Evolutionary conservation across 2,329 filamentous ascomycete genomes (phyloP).

Genomic region (Tolypocladium sp.): DNA sequence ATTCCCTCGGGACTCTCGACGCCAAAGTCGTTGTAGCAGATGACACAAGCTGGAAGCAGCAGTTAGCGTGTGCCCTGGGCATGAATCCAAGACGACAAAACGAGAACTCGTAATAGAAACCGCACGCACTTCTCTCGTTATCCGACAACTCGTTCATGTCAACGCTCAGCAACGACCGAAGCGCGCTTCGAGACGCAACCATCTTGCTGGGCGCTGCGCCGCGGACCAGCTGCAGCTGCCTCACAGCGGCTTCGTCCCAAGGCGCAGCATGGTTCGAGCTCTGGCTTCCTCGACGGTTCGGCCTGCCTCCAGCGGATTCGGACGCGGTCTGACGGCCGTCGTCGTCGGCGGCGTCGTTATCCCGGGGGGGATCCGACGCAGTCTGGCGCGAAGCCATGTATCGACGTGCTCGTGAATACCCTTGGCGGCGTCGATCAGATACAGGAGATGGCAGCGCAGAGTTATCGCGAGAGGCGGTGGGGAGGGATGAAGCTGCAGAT

Average conservation of each 20-base stretch:
- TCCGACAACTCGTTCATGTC: constrained; percentile 33
- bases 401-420: constrained; percentile 16
- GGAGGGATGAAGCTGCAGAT: background rate
- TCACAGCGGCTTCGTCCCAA: constrained; percentile 22
- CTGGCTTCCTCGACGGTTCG: constrained; percentile 1
- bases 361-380: constrained; percentile 11
- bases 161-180: constrained; percentile 37
- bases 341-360: constrained; percentile 10
- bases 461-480: background rate
- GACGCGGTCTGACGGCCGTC: background rate
- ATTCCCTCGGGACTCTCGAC: constrained; percentile 47
- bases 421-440: constrained; percentile 15
- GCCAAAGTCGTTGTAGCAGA: constrained; percentile 57
- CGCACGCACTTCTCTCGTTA: constrained; percentile 37
- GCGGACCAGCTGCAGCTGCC: constrained; percentile 36
- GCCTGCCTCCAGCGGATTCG: background rate
- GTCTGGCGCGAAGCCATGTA: constrained; percentile 12
- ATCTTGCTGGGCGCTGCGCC: constrained; percentile 32
- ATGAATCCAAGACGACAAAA: background rate
- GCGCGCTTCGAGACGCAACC: constrained; percentile 37
- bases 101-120: background rate
- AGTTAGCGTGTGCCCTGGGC: background rate
- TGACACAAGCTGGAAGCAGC: constrained; percentile 41
- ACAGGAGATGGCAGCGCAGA: constrained; percentile 9
- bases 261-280: background rate